Percentiles rank a stretch among this genome's conserved stretches.
Conservation (phyloP, 257 asterid species). For the Rubia yunnanensis region DNA sequence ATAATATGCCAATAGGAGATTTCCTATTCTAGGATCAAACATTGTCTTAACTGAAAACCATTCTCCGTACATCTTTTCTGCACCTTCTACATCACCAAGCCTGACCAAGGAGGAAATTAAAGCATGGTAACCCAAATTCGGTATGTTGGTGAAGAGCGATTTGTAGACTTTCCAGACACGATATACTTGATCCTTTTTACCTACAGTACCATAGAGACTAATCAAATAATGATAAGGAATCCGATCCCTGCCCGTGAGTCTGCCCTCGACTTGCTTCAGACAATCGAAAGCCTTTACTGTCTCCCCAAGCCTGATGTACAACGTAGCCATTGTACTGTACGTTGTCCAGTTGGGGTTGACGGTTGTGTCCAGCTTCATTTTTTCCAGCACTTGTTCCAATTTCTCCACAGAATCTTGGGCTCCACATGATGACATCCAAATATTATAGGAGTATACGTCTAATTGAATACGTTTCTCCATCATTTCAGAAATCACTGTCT, state of each 20-base stretch:
- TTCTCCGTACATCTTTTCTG: constrained; percentile 64
- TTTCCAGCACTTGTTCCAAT: constrained; percentile 60
- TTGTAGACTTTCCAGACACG: constrained; percentile 75
- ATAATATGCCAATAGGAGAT: constrained; percentile 55
- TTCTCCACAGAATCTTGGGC: constrained; percentile 45
- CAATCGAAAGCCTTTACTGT: constrained; percentile 51
- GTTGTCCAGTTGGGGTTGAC: constrained; percentile 80
- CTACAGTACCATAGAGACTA: constrained; percentile 58
- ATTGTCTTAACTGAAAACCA: constrained; percentile 58
- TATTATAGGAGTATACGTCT: constrained; percentile 69
- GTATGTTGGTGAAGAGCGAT: constrained; percentile 38
- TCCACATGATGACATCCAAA: constrained; percentile 69
- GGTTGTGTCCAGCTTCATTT: constrained; percentile 50
- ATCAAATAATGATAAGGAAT: constrained; percentile 70
- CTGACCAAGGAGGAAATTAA: constrained; percentile 61
- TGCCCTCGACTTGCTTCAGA: constrained; percentile 53
- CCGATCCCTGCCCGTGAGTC: constrained; percentile 60
- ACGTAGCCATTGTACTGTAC: constrained; percentile 76
- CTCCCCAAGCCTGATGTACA: constrained; percentile 46
- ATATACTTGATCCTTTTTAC: constrained; percentile 63
- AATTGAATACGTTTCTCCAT: constrained; percentile 42
- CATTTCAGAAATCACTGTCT: constrained; percentile 52
- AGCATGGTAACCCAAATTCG: constrained; percentile 68
- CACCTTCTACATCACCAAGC: constrained; percentile 56
- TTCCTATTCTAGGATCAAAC: constrained; percentile 68